Conservation (phyloP, 2,329 filamentous ascomycete species). For the Stylonectria norvegica region DNA sequence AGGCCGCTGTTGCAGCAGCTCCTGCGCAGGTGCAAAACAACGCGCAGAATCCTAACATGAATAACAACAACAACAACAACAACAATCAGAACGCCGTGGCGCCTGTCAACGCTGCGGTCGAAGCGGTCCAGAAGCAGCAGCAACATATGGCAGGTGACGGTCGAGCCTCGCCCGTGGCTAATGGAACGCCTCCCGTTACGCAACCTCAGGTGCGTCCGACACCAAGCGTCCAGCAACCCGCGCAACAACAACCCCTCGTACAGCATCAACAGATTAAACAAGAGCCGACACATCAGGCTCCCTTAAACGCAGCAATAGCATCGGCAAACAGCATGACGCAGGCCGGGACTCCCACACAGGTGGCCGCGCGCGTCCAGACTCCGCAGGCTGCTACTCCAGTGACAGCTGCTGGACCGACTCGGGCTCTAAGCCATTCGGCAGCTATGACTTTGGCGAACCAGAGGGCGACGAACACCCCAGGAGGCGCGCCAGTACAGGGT, state of each 20-base stretch:
- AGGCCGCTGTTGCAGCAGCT: conserved; percentile 15
- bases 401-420: conserved; percentile 36
- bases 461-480: conserved; percentile 35
- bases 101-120: conserved; percentile 43
- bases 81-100: conserved; percentile 32
- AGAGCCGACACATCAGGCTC: conserved; percentile 38
- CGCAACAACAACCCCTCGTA: conserved; percentile 26
- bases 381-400: conserved; percentile 44
- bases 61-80: conserved; percentile 25
- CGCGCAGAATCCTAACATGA: conserved; percentile 26
- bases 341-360: conserved; percentile 47
- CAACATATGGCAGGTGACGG: conserved; percentile 30
- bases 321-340: conserved; percentile 38
- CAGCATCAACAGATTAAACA: conserved; percentile 30
- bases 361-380: conserved; percentile 46
- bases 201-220: conserved; percentile 26
- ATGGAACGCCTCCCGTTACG: conserved; percentile 21
- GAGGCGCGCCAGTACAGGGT: conserved; percentile 28
- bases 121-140: conserved; percentile 46
- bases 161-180: conserved; percentile 30
- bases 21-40: conserved; percentile 14
- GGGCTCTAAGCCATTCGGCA: conserved; percentile 47
- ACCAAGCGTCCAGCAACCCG: conserved; percentile 23
- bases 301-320: conserved; percentile 47
- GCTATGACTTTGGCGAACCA: conserved; percentile 50